Evolutionary conservation across 176 grass and related monocot genomes (phyloP), one percentile per base, ranked within the genome.

Genomic region (Aegilops sharonensis): DNA sequence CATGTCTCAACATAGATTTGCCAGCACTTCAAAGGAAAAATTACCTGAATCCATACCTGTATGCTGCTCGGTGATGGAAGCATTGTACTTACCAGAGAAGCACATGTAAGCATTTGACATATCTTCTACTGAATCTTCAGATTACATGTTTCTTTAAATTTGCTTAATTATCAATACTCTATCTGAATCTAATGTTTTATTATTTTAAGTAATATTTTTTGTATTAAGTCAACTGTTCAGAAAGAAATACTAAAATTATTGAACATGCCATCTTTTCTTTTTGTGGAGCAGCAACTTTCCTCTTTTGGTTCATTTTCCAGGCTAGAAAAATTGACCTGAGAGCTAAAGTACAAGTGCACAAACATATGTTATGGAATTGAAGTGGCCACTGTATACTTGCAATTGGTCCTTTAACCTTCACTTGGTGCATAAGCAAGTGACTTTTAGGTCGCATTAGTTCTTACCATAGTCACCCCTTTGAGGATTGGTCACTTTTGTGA

Each of bases 1-100:
- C 87, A 18, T 84, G 42, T 82, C 54, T 85, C 11, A 81, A 29
- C 73, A 64, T 86, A 98, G 92, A 85, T 91, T 69, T 81, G 83
- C 85, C 68, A 90, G 81, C 78, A 89, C 61, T 80, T 88, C 86
- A 34, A 84, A 89, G 83, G 86, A 78, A 60, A 89, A 87, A 72
- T 68, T 94, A 80, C 75, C 90, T 9, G 82, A 88, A 69, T 75
- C 29, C 79, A 86, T 95, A 81, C 43, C 93, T 72, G 93, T 98
- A 29, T 91, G 83, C n/a, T 90, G 93, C 88, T 64, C 83, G 2
- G 86, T 84, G n/a, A 84, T 91, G 84, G 96, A 98, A 61, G 96
- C 86, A 31, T 57, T 91, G 78, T 98, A 98, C 92, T 81, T 98
- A 78, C 50, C 83, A 48, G 84, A 95, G 23, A 89, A 95, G 67